phyloP scores from a whole-genome alignment of 306 rosid genomes.

The Castanea crenata region DNA sequence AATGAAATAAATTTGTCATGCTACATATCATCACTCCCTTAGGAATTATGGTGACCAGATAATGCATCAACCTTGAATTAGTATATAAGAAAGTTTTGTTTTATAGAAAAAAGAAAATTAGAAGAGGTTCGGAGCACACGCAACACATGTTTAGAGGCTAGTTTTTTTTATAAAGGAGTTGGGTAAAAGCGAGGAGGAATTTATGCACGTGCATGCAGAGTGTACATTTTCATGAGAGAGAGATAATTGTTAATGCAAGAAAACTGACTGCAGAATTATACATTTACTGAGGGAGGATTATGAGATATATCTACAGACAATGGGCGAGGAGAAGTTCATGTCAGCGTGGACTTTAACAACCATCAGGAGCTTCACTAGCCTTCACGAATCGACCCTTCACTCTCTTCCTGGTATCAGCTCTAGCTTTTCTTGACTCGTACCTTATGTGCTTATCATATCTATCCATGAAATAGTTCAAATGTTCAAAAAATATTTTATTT shows the following conservation, averaged over 20 bases:
- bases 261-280: conserved; percentile 14
- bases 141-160: no score
- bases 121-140: rapidly evolving
- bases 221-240: background rate
- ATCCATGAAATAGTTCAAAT: background rate
- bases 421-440: conserved; percentile 68
- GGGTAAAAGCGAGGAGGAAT: background rate
- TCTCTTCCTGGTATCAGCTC: conserved; percentile 73
- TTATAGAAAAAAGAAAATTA: no score
- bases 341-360: background rate
- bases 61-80: no score
- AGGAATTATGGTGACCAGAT: no score
- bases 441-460: conserved; percentile 73
- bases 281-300: conserved; percentile 12
- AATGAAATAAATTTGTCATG: no score
- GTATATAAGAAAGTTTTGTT: no score
- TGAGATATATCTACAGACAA: conserved; percentile 25
- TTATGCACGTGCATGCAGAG: background rate
- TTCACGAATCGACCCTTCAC: conserved; percentile 75
- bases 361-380: conserved; percentile 36
- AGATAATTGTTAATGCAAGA: background rate
- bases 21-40: no score
- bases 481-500: background rate
- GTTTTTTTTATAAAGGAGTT: background rate
- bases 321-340: background rate